Conservation (phyloP, 2,329 filamentous ascomycete genomes). For the Teratosphaeria viscida region DNA sequence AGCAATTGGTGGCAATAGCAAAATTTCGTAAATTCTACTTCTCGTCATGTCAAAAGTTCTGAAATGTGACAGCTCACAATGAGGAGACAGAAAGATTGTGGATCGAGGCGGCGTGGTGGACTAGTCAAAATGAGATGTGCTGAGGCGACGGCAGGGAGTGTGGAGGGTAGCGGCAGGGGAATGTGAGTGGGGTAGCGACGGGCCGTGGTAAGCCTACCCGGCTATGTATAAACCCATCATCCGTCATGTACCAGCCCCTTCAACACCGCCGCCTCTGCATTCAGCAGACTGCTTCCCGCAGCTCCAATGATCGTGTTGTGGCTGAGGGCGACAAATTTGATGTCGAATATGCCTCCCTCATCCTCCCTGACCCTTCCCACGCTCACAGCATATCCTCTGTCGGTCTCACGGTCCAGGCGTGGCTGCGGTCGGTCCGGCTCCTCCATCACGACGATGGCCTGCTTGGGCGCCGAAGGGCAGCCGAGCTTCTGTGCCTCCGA, state of each 20-base stretch:
- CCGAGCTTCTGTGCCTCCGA: constrained; percentile 73
- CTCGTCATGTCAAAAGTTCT: no score
- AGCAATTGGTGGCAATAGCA: no score
- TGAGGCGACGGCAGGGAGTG: no score
- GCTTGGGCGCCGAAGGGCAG: constrained; percentile 73
- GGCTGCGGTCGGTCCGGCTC: constrained; percentile 85
- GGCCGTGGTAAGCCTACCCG: no score
- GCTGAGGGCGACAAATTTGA: constrained; percentile 88
- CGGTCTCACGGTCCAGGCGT: constrained; percentile 74
- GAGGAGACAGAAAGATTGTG: no score
- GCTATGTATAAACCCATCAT: no score
- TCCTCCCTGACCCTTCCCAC: constrained; percentile 82
- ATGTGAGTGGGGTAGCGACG: no score
- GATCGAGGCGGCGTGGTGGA: no score
- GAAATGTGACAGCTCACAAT: no score
- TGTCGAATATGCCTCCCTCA: constrained; percentile 79
- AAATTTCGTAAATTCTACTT: no score
- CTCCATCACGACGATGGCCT: constrained; percentile 79
- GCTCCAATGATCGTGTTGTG: constrained; percentile 91
- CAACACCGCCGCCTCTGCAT: constrained; percentile 82
- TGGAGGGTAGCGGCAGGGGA: no score
- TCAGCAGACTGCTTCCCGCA: constrained; percentile 89
- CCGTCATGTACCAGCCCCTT: constrained; percentile 58
- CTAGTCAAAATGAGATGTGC: no score
- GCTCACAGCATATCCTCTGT: constrained; percentile 79